Evolutionary conservation across 768 basidiomycete genomes (phyloP).

Genomic region (Leucosporidium scottii): DNA sequence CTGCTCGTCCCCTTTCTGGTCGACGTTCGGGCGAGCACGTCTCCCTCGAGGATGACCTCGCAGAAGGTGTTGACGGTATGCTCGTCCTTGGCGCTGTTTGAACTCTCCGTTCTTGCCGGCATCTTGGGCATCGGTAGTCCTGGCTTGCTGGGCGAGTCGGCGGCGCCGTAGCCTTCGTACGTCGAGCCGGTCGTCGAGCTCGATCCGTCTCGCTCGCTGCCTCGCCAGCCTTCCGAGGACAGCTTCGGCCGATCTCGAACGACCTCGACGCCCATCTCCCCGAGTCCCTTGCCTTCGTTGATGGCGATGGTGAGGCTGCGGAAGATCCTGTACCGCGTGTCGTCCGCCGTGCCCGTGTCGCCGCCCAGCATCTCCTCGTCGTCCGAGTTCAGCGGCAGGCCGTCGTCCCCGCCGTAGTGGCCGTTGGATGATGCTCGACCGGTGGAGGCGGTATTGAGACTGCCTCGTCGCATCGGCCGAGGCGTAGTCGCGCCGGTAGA

Average conservation of each 20-base stretch:
- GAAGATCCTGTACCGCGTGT: slow-evolving; percentile 56
- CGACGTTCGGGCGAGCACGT: slow-evolving; percentile 68
- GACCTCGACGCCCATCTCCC: slow-evolving; percentile 46
- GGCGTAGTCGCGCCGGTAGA: not conserved
- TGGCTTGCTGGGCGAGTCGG: not conserved
- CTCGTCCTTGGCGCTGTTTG: slow-evolving; percentile 2
- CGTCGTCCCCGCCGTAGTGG: not conserved
- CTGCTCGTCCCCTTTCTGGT: slow-evolving; percentile 55
- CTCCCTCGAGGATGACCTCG: slow-evolving; percentile 58
- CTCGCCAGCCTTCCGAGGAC: slow-evolving; percentile 11
- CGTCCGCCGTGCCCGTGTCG: not conserved
- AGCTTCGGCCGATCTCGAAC: slow-evolving; percentile 7
- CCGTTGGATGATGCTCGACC: not conserved
- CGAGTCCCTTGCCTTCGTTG: slow-evolving; percentile 67
- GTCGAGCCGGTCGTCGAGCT: not conserved
- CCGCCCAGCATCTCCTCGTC: not conserved
- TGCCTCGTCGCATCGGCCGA: not conserved
- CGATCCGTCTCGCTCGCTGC: not conserved
- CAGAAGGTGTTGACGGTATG: slow-evolving; percentile 57
- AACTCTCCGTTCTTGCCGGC: not conserved
- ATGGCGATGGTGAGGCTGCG: slow-evolving; percentile 68
- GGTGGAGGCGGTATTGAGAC: not conserved
- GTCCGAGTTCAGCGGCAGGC: slow-evolving; percentile 44
- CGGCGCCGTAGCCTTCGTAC: not conserved
- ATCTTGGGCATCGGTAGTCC: slow-evolving; percentile 1